Evolutionary conservation across 768 basidiomycete genomes (phyloP), one percentile per base, ranked within the genome.

Genomic region (Sarcodon aspratus): DNA sequence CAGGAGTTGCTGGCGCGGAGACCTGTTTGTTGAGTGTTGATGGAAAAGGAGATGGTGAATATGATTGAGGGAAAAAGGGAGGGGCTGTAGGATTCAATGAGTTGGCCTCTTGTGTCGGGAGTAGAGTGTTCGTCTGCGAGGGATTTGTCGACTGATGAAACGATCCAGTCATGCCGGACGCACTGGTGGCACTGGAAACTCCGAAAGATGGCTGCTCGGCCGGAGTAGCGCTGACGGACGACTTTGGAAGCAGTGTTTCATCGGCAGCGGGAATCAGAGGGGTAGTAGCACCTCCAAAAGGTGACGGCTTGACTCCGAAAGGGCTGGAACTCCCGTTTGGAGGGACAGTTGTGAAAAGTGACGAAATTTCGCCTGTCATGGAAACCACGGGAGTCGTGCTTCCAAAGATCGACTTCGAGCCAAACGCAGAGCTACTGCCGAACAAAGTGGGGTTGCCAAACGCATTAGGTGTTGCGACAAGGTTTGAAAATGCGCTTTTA

Each of bases 401-500:
- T 21, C 54, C 55, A 34, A 58, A 60, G 4, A 53, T 52, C 7
- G 59, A 58, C 0, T 51, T 45, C 33, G 55, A 44, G 6, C 54
- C 53, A 17, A 59, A 59, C 2, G 50, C 52, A 12, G 60, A 46
- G 34, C 49, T 34, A 10, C 48, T 59, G 1, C 63, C 63, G 48
- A 27, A 27, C 5, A 27, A 27, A 27, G 21, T 27, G 21, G 21
- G 21, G 21, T 27, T 27, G 21, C 21, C 40, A 27, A 71, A 72
- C 6, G 56, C 59, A 34, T 66, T 72, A 1, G 64, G 61, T 4
- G 57, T 52, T 1, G 66, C 54, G 9, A 59, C 55, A 7, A 71
- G 48, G 46, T 59, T 59, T 36, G 68, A 62, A 50, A 72, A 70
- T 9, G 57, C 71, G 2, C 66, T 65, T 42, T 50, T 45, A 4